Conservation (phyloP, 2,329 filamentous ascomycete species). For the Cladosporium sp. region DNA sequence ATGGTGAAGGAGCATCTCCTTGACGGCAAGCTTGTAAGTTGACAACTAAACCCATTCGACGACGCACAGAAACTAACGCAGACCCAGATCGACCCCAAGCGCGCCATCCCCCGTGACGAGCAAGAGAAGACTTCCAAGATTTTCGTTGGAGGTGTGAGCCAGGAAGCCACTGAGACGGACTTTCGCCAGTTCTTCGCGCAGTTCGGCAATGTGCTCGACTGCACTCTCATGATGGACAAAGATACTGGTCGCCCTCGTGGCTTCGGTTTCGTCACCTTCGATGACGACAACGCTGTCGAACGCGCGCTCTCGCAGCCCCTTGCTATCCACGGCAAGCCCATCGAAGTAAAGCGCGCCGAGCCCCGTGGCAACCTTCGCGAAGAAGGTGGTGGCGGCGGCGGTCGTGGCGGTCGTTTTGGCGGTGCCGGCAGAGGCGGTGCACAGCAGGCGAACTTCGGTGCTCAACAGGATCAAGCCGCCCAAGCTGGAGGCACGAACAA, state of each 20-base stretch:
- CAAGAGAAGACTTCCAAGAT: conserved; percentile 99
- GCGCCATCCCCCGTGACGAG: conserved; percentile 93
- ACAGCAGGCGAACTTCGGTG: conserved; percentile 29
- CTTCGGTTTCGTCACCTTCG: conserved; percentile 97
- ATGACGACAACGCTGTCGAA: conserved; percentile 91
- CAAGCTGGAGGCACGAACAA: conserved; percentile 41
- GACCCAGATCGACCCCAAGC: conserved; percentile 87
- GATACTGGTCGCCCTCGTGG: conserved; percentile 94
- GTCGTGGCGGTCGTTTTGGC: conserved; percentile 39
- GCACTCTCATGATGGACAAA: conserved; percentile 99
- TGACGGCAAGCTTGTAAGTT: conserved; percentile 92
- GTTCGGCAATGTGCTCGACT: conserved; percentile 93
- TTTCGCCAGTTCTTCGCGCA: conserved; percentile 97
- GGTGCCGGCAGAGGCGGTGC: conserved; percentile 30
- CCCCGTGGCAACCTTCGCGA: conserved; percentile 91
- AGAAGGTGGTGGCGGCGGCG: conserved; percentile 52
- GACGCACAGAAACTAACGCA: conserved; percentile 22
- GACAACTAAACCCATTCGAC: conserved; percentile 1
- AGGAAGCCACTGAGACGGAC: conserved; percentile 92
- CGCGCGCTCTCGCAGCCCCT: conserved; percentile 78
- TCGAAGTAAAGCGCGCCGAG: conserved; percentile 97
- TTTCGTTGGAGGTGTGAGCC: conserved; percentile 94
- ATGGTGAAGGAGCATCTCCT: conserved; percentile 99
- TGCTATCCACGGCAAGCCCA: conserved; percentile 90
- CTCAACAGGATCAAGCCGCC: conserved; percentile 21